Percentiles rank a stretch among this genome's conserved stretches.
These are phyloP conservation scores for Aspergillus incahuasiensis DNA, from an alignment of 495 filamentous ascomycete species.

Conservation along the genomic window DNA sequence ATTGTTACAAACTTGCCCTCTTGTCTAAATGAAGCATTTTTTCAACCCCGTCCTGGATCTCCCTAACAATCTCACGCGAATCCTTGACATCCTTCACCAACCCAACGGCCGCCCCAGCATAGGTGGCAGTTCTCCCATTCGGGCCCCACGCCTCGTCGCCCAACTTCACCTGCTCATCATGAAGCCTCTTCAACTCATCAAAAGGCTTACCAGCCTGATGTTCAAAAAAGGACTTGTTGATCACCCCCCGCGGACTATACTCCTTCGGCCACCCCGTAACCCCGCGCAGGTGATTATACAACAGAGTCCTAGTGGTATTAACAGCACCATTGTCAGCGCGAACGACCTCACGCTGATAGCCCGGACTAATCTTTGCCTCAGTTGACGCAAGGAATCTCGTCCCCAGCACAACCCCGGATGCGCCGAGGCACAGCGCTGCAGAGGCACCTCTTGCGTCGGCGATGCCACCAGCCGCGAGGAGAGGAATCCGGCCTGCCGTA, in stretches of 20 bases:
- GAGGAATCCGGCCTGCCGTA: conserved; percentile 39
- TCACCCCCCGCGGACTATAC: conserved; percentile 58
- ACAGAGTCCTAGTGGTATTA: conserved; percentile 57
- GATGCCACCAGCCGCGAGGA: conserved; percentile 72
- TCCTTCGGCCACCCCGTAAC: conserved; percentile 62
- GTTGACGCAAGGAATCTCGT: conserved; percentile 64
- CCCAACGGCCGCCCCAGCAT: conserved; percentile 55
- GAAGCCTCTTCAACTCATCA: conserved; percentile 54
- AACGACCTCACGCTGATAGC: conserved; percentile 58
- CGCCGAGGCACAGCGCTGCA: conserved; percentile 62
- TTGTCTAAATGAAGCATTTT: neutral
- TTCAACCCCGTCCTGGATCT: neutral
- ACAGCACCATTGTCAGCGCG: conserved; percentile 57
- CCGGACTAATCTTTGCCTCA: conserved; percentile 58
- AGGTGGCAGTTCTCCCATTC: conserved; percentile 62
- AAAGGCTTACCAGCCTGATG: conserved; percentile 49
- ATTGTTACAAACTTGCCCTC: too few relatives aligned
- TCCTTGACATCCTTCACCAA: conserved; percentile 41
- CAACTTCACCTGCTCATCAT: conserved; percentile 49
- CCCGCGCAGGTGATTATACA: conserved; percentile 69
- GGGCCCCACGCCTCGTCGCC: conserved; percentile 39
- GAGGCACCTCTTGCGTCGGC: conserved; percentile 61
- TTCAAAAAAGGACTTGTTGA: conserved; percentile 60
- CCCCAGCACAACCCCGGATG: conserved; percentile 63
- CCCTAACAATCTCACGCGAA: conserved; percentile 18